Conservation (phyloP, 2,329 filamentous ascomycete species). For the Cephalotrichum gorgonifer region DNA sequence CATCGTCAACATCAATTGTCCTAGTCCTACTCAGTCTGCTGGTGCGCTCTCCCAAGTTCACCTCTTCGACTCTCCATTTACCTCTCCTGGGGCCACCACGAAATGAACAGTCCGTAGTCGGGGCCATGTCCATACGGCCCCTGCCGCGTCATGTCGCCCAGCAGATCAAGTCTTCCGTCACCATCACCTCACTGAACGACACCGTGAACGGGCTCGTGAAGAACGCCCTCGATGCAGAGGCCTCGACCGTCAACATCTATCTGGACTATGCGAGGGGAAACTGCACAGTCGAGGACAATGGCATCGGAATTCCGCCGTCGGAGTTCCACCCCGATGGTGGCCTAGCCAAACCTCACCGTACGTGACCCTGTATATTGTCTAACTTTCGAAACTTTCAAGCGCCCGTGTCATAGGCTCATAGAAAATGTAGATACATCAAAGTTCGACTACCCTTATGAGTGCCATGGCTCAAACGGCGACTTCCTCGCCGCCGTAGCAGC, state of each 20-base stretch:
- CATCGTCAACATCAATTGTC: too few species aligned
- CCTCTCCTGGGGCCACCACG: background rate
- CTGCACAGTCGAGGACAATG: slow-evolving; percentile 78
- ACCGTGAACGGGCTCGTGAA: slow-evolving; percentile 64
- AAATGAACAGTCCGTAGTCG: background rate
- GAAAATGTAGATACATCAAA: slow-evolving; percentile 69
- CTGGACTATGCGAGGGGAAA: slow-evolving; percentile 67
- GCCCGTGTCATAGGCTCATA: background rate
- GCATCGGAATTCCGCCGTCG: slow-evolving; percentile 58
- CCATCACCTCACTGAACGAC: slow-evolving; percentile 62
- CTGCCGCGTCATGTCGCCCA: slow-evolving; percentile 62
- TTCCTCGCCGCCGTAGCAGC: slow-evolving; percentile 71
- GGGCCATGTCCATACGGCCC: slow-evolving; percentile 50
- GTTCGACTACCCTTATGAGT: slow-evolving; percentile 29
- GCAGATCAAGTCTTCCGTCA: slow-evolving; percentile 77
- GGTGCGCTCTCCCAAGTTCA: too few species aligned
- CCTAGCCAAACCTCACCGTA: slow-evolving; percentile 64
- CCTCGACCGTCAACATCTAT: slow-evolving; percentile 56
- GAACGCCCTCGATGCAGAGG: slow-evolving; percentile 76
- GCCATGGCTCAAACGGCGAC: slow-evolving; percentile 59
- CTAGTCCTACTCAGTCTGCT: too few species aligned
- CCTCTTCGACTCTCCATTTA: background rate
- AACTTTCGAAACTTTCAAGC: background rate
- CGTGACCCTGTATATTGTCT: slow-evolving; percentile 21
- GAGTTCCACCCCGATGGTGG: slow-evolving; percentile 67